Base-by-base conservation (phyloP, 2,329 filamentous ascomycete species). In the Botrytis fragariae region DNA sequence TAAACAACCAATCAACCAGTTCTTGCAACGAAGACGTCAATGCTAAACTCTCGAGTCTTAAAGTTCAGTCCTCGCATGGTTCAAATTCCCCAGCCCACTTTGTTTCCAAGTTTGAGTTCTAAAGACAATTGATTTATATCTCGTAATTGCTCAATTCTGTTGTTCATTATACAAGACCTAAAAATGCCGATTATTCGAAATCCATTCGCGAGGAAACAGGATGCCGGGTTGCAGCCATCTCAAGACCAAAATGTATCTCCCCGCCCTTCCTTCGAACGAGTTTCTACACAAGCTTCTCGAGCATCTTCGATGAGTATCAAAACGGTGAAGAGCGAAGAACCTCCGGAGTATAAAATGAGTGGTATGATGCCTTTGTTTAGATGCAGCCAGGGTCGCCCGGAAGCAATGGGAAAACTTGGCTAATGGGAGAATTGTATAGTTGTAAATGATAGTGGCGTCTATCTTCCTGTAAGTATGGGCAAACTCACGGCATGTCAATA, bases 381-480 rank as follows among this genome's bases (percentile, higher is more conserved):
- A 60, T 68, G 37, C 42, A 42, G n/a, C 54, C 61, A 32, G 37
- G 39, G 32, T 32, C 61, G 51, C 22, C n/a, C 35, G 37, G 65
- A 69, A 57, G n/a, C 60, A n/a, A 68, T 16, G 29, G 48, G 16
- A 59, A 42, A 25, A 20, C 54, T 72, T 72, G 64, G 73, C 76
- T 76, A 65, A 75, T 72, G 69, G 42, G 32, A 45, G 10, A 25
- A 32, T 45, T n/a, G 72, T 77, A 78, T 82, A 98, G 95, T 98
- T 77, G 96, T 98, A 82, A 97, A 97, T 81, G 95, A 97, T 83
- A 97, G 93, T 82, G 95, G 95, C 77, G 92, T 97, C 75, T 98
- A 97, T 84, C 89, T 98, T 77, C 95, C 95, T 79, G 94, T 96
- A 90, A 83, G 89, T 77, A 57, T 60, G 18, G n/a, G 20, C 25